Evolutionary conservation across 2,329 filamentous ascomycete species (phyloP), one percentile per base, ranked within the genome.

Genomic region (Pseudopithomyces maydicus): DNA sequence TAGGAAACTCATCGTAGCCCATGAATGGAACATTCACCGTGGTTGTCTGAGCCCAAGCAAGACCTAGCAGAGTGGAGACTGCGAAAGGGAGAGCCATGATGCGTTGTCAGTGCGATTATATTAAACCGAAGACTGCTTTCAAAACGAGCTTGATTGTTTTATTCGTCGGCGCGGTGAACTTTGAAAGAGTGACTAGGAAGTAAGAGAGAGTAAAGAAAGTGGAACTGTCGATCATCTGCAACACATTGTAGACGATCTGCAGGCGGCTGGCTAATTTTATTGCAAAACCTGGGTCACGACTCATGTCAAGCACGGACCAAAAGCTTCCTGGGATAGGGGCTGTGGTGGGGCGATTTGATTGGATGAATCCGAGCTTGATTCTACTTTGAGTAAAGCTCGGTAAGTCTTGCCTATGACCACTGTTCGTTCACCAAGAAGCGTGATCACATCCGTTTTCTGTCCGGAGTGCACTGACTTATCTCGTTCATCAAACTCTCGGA

Each of bases 41-140:
- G 15, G 56, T 63, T 46, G 59, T 48, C 43, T 67, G 63, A 14
- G 63, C 63, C 19, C 48, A 29, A 12, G 56, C 54, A 35, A 67
- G 38, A 44, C 54, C 39, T 15, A 51, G 23, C 6, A 57, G 33
- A 2, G 55, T 42, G 19, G 43, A 43, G 36, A 22, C 26, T 35
- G 6, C 10, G 8, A 33, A 35, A 15, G 17, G 6, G 44, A 12
- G 6, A 11, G 29, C 17, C 11, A 47, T 20, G 15, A 35, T 22
- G 35, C 35, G 35, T 36, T n/a, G 11, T 36, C 11, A n/a, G 35
- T 14, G 38, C 11, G n/a, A 42, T 17, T 11, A 2, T 17, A 42
- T 42, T 42, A 29, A 8, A 29, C 5, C 8, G 26, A 29, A 29
- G 26, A 29, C 8, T 8, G 8, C 4, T 11, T 10, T 17, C 19